Conservation (phyloP, 345 rosid genomes). For the Corchorus olitorius region DNA sequence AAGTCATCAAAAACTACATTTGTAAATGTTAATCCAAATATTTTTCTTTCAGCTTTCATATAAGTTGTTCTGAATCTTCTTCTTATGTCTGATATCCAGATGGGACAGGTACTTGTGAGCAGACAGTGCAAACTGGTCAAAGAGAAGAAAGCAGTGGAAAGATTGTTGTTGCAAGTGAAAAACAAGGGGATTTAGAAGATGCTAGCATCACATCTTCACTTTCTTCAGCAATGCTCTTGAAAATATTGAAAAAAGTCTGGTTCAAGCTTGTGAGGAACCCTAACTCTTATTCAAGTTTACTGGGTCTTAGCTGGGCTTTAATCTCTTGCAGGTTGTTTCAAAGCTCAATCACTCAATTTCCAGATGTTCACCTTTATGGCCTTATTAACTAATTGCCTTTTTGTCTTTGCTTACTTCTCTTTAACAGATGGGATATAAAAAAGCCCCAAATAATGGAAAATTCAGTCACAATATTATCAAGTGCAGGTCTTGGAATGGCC, state of each 20-base stretch:
- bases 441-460: constrained; percentile 29
- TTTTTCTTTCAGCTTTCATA: neutral
- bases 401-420: neutral
- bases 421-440: constrained; percentile 22
- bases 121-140: constrained; percentile 16
- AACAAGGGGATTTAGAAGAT: neutral
- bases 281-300: constrained; percentile 28
- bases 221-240: constrained; percentile 15
- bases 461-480: constrained; percentile 32
- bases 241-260: constrained; percentile 28
- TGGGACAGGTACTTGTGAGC: constrained; percentile 15
- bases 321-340: constrained; percentile 25
- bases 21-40: neutral
- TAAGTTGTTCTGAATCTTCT: neutral
- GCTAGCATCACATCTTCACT: neutral
- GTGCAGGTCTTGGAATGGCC: constrained; percentile 40
- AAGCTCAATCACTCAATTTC: neutral
- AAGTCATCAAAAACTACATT: neutral
- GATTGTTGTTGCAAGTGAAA: constrained; percentile 1
- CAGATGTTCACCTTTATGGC: neutral
- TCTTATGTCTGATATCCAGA: neutral
- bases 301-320: constrained; percentile 30
- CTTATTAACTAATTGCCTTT: neutral
- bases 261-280: constrained; percentile 32
- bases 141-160: constrained; percentile 20